Evolutionary conservation across 2,329 filamentous ascomycete species (phyloP).

Genomic region (Trichoderma atrobrunneum): DNA sequence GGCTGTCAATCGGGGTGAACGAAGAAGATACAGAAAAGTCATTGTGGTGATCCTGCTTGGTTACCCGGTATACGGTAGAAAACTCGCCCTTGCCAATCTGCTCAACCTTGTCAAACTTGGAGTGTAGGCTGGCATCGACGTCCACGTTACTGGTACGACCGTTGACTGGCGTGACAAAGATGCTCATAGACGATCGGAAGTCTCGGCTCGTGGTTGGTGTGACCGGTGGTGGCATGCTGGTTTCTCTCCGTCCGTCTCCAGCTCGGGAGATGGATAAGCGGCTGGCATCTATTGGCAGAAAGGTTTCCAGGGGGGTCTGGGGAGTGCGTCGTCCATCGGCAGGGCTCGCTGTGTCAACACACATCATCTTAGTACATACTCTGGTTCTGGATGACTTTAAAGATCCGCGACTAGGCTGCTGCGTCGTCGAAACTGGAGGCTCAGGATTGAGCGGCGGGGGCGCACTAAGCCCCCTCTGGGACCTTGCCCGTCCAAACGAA

Average conservation of each 20-base stretch:
- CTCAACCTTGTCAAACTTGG: constrained; percentile 78
- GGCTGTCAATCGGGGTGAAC: constrained; percentile 43
- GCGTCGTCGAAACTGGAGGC: constrained; percentile 21
- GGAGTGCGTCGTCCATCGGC: constrained; percentile 62
- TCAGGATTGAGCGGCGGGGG: constrained; percentile 36
- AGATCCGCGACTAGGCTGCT: constrained; percentile 21
- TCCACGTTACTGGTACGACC: constrained; percentile 65
- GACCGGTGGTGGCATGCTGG: constrained; percentile 56
- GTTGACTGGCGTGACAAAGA: constrained; percentile 67
- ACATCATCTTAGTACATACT: constrained; percentile 50
- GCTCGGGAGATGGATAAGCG: constrained; percentile 75
- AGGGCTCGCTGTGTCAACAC: constrained; percentile 58
- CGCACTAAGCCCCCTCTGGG: constrained; percentile 31
- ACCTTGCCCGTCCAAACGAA: constrained; percentile 37
- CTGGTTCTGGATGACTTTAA: constrained; percentile 31
- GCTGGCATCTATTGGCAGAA: constrained; percentile 76
- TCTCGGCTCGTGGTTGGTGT: constrained; percentile 71
- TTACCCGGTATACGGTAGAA: constrained; percentile 84
- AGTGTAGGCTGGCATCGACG: constrained; percentile 68
- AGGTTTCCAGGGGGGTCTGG: constrained; percentile 73
- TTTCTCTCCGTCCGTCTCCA: constrained; percentile 36
- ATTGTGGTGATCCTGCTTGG: constrained; percentile 36
- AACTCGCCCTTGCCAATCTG: constrained; percentile 87
- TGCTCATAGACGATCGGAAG: constrained; percentile 47
- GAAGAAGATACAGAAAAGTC: constrained; percentile 42